Conservation (phyloP, 1,284 basidiomycete genomes). For the Microbotryomycetes sp. region DNA sequence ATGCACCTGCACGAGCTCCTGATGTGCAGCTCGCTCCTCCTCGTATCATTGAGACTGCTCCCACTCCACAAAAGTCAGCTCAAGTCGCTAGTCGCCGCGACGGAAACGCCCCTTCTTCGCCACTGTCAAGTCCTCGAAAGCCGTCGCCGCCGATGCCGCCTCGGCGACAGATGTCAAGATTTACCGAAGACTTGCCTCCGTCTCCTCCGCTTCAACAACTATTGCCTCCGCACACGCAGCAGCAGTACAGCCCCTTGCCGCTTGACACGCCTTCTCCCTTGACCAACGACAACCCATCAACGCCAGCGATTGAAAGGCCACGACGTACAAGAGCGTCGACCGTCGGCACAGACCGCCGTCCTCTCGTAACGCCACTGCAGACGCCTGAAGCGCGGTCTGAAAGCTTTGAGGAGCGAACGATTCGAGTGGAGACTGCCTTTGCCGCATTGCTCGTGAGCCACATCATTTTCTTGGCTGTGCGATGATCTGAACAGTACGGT, state of each 20-base stretch:
- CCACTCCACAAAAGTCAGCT: neutral
- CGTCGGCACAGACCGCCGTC: slow-evolving; percentile 6
- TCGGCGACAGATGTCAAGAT: neutral
- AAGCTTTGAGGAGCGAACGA: slow-evolving; percentile 2
- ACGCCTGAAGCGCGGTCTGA: neutral
- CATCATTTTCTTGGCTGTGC: neutral
- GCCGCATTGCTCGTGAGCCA: slow-evolving; percentile 6
- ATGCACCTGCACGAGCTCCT: slow-evolving; percentile 6
- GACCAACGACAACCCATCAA: neutral
- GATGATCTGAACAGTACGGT: neutral
- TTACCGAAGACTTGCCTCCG: neutral
- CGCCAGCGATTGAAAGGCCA: neutral
- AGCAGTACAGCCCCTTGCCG: slow-evolving; percentile 10
- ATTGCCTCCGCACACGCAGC: neutral
- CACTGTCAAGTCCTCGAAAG: neutral
- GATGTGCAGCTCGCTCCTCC: neutral
- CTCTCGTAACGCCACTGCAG: neutral
- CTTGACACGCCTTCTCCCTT: neutral
- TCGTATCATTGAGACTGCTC: neutral
- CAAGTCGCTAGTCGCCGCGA: neutral
- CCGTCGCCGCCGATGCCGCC: neutral
- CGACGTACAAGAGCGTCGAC: slow-evolving; percentile 10
- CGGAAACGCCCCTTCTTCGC: neutral
- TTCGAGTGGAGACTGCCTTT: slow-evolving; percentile 20
- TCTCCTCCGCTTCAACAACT: neutral